Evolutionary conservation across 331 rosid species (phyloP).

Genomic region (Ulmus americana): DNA sequence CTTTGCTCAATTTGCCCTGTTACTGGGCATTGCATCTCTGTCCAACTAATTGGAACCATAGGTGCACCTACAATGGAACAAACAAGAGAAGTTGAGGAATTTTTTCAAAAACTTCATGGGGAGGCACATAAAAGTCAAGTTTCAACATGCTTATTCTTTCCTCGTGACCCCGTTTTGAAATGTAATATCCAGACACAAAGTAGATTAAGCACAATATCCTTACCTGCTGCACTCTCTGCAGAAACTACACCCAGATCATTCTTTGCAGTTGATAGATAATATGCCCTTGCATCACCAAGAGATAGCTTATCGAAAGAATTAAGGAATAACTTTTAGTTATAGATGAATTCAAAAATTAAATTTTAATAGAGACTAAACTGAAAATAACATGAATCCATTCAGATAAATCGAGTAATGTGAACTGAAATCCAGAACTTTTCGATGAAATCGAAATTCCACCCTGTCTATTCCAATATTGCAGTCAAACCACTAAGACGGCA

Average conservation of each 20-base stretch:
- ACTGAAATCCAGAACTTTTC: neutral
- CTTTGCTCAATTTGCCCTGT: slow-evolving; percentile 82
- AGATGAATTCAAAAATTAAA: neutral
- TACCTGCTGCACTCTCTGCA: slow-evolving; percentile 83
- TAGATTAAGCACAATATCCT: slow-evolving; percentile 8
- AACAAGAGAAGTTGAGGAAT: slow-evolving; percentile 13
- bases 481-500: neutral
- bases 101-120: too few relatives aligned
- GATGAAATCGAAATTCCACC: neutral
- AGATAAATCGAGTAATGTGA: neutral
- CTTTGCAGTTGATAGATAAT: slow-evolving; percentile 78
- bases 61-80: slow-evolving; percentile 50
- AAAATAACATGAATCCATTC: neutral
- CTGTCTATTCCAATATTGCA: neutral
- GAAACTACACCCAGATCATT: slow-evolving; percentile 88
- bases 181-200: neutral
- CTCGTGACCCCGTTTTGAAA: too few relatives aligned
- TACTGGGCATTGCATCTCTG: slow-evolving; percentile 90
- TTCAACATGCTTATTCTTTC: neutral
- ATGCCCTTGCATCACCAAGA: slow-evolving; percentile 88
- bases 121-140: neutral
- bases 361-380: neutral
- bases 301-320: slow-evolving; percentile 51
- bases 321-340: slow-evolving; percentile 23
- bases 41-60: slow-evolving; percentile 90